phyloP scores from a whole-genome alignment of 345 rosid genomes.

The Eucalyptus polybractea region DNA sequence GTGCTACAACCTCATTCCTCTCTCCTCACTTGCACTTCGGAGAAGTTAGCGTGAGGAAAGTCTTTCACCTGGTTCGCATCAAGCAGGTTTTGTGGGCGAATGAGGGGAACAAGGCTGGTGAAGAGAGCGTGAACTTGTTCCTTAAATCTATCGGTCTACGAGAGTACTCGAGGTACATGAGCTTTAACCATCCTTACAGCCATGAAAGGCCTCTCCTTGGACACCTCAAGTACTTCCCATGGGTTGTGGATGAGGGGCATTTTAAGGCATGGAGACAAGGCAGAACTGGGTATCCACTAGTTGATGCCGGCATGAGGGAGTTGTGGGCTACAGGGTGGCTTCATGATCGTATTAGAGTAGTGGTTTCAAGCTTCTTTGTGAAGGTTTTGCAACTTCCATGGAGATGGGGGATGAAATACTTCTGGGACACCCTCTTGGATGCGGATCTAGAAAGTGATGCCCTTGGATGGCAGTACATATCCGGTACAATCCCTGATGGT shows the following conservation, averaged over 20 bases:
- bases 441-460: conserved; percentile 97
- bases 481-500: conserved; percentile 92
- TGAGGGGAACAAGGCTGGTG: conserved; percentile 88
- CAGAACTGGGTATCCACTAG: conserved; percentile 92
- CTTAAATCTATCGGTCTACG: conserved; percentile 93
- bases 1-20: conserved; percentile 92
- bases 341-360: conserved; percentile 92
- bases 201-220: conserved; percentile 94
- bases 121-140: conserved; percentile 87
- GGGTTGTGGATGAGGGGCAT: conserved; percentile 76
- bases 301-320: conserved; percentile 99
- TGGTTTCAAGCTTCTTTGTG: conserved; percentile 95
- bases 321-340: conserved; percentile 98
- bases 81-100: conserved; percentile 93
- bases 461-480: conserved; percentile 98
- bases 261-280: conserved; percentile 99
- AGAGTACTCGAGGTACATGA: conserved; percentile 87
- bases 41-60: conserved; percentile 94
- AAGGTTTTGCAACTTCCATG: conserved; percentile 95
- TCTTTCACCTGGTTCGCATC: conserved; percentile 84
- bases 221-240: conserved; percentile 87
- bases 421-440: conserved; percentile 96
- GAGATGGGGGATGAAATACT: conserved; percentile 99
- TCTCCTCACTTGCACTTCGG: conserved; percentile 98
- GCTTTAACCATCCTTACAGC: conserved; percentile 91